Conservation (phyloP, 2,329 filamentous ascomycete species). For the Alternaria sp. region DNA sequence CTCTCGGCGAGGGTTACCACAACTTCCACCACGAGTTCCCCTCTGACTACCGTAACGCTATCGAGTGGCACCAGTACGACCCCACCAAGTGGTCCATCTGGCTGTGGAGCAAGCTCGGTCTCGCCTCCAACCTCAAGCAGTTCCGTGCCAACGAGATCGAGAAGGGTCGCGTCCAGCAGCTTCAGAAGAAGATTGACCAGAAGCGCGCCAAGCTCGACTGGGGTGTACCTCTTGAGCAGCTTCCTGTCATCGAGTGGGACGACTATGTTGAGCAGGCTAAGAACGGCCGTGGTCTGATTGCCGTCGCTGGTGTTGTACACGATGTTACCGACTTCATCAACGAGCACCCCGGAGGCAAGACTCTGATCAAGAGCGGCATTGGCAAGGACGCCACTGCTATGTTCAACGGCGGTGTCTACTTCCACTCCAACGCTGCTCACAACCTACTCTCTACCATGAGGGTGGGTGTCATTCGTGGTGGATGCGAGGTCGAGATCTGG, state of each 20-base stretch:
- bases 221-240: constrained; percentile 55
- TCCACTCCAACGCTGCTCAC: constrained; percentile 55
- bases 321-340: constrained; percentile 55
- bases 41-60: constrained; percentile 56
- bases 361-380: constrained; percentile 53
- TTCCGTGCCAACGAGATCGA: constrained; percentile 57
- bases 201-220: constrained; percentile 55
- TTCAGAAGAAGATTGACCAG: constrained; percentile 58
- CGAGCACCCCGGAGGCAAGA: constrained; percentile 56
- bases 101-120: constrained; percentile 55
- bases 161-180: constrained; percentile 55
- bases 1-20: constrained; percentile 57
- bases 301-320: constrained; percentile 55
- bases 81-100: constrained; percentile 58
- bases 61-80: constrained; percentile 55
- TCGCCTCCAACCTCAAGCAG: constrained; percentile 56
- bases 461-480: constrained; percentile 55
- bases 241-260: constrained; percentile 56
- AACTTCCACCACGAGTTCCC: constrained; percentile 59
- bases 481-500: constrained; percentile 57
- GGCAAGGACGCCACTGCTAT: constrained; percentile 56
- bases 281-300: constrained; percentile 54
- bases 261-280: constrained; percentile 55
- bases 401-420: constrained; percentile 57
- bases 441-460: constrained; percentile 56